These are phyloP conservation scores for Vachellia pachyceras DNA, from an alignment of 306 rosid genomes.

Conservation along the genomic window DNA sequence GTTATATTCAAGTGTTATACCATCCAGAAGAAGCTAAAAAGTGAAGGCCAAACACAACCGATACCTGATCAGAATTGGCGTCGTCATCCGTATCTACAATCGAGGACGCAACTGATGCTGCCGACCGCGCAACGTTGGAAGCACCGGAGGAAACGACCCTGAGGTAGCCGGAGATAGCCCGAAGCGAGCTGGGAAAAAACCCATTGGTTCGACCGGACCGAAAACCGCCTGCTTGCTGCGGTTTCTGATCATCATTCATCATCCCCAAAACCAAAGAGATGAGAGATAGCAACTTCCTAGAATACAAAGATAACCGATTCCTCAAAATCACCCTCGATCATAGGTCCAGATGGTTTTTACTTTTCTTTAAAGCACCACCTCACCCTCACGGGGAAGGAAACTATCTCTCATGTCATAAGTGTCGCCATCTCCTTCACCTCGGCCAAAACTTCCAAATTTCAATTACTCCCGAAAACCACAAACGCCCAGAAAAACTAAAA, in stretches of 20 bases:
- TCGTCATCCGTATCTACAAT: conserved; percentile 86
- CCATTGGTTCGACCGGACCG: conserved; percentile 58
- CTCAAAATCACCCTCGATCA: conserved; percentile 55
- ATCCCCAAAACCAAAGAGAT: conserved; percentile 71
- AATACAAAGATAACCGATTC: conserved; percentile 55
- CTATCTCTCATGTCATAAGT: conserved; percentile 55
- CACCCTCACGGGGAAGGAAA: conserved; percentile 51
- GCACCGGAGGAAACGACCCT: conserved; percentile 93
- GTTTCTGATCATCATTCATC: conserved; percentile 86
- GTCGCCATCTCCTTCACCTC: conserved; percentile 54
- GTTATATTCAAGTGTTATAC: not conserved
- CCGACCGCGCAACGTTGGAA: conserved; percentile 91
- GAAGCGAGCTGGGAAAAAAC: conserved; percentile 80
- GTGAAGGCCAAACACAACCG: conserved; percentile 16
- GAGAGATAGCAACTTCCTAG: conserved; percentile 53
- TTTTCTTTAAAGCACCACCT: conserved; percentile 30
- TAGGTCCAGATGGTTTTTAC: conserved; percentile 63
- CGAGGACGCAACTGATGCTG: conserved; percentile 91
- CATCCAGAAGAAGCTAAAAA: conserved; percentile 18
- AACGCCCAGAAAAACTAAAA: conserved; percentile 38
- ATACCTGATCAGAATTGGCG: conserved; percentile 79
- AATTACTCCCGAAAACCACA: conserved; percentile 42
- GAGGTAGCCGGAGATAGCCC: conserved; percentile 84
- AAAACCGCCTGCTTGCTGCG: conserved; percentile 63
- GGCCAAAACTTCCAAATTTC: conserved; percentile 53